These are phyloP conservation scores for Podaxis mareebaensis DNA, from an alignment of 768 basidiomycete species.

Conservation along the genomic window DNA sequence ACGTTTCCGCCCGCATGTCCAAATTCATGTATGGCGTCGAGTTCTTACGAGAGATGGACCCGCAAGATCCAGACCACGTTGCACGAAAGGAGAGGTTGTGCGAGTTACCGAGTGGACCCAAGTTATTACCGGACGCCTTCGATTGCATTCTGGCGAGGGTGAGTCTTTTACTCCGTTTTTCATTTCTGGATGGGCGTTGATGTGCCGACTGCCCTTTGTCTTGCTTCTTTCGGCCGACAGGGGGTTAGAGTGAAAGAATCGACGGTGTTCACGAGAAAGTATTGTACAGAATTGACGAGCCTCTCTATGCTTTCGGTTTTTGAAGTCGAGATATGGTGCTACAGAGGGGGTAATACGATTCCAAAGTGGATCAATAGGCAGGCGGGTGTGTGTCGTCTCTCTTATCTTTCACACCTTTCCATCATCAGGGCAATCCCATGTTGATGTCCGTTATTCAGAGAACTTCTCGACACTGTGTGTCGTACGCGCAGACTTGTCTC, in stretches of 20 bases:
- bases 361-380: slow-evolving; percentile 76
- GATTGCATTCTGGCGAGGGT: slow-evolving; percentile 78
- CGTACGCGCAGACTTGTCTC: slow-evolving; percentile 76
- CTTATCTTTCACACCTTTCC: not conserved
- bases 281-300: slow-evolving; percentile 80
- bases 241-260: slow-evolving; percentile 78
- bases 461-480: slow-evolving; percentile 77
- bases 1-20: slow-evolving; percentile 79
- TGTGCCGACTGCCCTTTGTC: too few relatives aligned
- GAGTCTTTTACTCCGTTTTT: slow-evolving; percentile 23
- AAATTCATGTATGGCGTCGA: slow-evolving; percentile 85
- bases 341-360: slow-evolving; percentile 66
- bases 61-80: slow-evolving; percentile 64
- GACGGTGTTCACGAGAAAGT: slow-evolving; percentile 78
- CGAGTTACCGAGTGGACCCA: slow-evolving; percentile 76
- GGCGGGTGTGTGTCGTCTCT: slow-evolving; percentile 39
- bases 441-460: slow-evolving; percentile 34
- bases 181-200: too few relatives aligned
- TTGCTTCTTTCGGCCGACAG: slow-evolving; percentile 30
- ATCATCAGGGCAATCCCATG: not conserved
- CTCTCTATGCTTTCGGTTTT: slow-evolving; percentile 76
- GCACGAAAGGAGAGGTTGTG: slow-evolving; percentile 64
- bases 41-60: slow-evolving; percentile 68
- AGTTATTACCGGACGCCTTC: slow-evolving; percentile 78
- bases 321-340: slow-evolving; percentile 86